Base-by-base conservation (phyloP, 2,329 filamentous ascomycete species). In the Podosphaera fusca region DNA sequence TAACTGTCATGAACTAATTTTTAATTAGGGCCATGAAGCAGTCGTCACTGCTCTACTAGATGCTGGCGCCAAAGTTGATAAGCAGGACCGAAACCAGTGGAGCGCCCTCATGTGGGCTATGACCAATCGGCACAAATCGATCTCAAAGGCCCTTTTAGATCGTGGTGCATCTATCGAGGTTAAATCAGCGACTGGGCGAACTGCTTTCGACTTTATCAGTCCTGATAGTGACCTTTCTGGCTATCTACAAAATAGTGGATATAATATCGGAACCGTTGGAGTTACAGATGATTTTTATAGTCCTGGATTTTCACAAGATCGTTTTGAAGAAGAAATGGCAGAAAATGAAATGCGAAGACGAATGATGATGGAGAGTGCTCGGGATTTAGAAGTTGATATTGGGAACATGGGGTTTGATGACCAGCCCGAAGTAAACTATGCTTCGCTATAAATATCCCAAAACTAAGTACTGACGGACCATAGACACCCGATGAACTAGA, bases 41-140 rank as follows among this genome's bases (percentile, higher is more conserved):
- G 89, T 95, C 3, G 92, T 96, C 31, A 78, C 84, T 59, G 80
- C 84, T 42, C 77, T 98, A 55, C 79, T 98, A 56, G 79, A 87
- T 59, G 87, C 87, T 8, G 89, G 90, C 31, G 90, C 84, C 45
- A 79, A 87, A 64, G 88, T 96, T 56, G 88, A 98, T 71, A 84
- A 84, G 64, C 90, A 96, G 70, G 92, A 98, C 68, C 85, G 84
- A 61, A 96, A 96, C 67, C 84, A 94, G 67, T 98, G 92, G 92
- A 96, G 87, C 65, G 86, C 92, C 12, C 75, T 98, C 60, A 98
- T 98, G 89, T 98, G 92, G 92, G 90, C 92, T 55, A 96, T 96
- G 87, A 98, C 92, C 57, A 98, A 98, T 69, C 76, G 89, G 58
- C 92, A 98, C 71, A 96, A 96, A 71, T 82, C 82, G 53, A 98